phyloP scores from a whole-genome alignment of 2,329 filamentous ascomycete species.

The Aureobasidium sp. region DNA sequence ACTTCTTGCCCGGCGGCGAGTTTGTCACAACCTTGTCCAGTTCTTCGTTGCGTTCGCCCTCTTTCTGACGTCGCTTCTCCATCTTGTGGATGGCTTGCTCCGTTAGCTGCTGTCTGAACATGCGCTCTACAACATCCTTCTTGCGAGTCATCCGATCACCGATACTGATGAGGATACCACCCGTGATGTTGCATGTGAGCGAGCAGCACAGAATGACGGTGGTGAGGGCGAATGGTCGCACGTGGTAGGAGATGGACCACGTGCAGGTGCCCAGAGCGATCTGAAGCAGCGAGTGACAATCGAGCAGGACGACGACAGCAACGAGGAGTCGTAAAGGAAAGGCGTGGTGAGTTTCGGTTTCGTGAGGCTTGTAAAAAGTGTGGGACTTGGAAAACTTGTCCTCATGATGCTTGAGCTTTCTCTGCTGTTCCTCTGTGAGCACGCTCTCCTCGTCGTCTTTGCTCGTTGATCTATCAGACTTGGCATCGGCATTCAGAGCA shows the following conservation, averaged over 20 bases:
- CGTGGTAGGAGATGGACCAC: conserved; percentile 67
- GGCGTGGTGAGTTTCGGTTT: conserved; percentile 72
- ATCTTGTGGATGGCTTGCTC: conserved; percentile 54
- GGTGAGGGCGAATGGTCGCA: conserved; percentile 64
- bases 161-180: conserved; percentile 67
- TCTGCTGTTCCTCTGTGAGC: conserved; percentile 58
- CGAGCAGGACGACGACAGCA: conserved; percentile 69
- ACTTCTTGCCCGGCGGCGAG: neutral
- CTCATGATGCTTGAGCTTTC: conserved; percentile 67
- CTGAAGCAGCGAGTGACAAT: conserved; percentile 73
- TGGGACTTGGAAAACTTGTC: conserved; percentile 74
- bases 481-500: neutral
- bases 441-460: conserved; percentile 52
- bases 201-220: conserved; percentile 75
- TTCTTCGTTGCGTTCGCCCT: conserved; percentile 12
- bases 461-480: conserved; percentile 35
- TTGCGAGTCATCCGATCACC: conserved; percentile 73
- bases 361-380: conserved; percentile 84
- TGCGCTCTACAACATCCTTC: conserved; percentile 73
- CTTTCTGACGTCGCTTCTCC: conserved; percentile 31
- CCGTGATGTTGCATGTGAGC: conserved; percentile 69
- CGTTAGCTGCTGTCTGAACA: conserved; percentile 71
- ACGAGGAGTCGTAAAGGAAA: conserved; percentile 70
- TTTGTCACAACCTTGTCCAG: conserved; percentile 1
- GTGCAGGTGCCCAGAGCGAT: conserved; percentile 72